A percentile compares a stretch with the other conserved stretches of the same genome.
These are phyloP conservation scores for Aspergillus avenaceus DNA, from an alignment of 495 filamentous ascomycete species.

Conservation along the genomic window DNA sequence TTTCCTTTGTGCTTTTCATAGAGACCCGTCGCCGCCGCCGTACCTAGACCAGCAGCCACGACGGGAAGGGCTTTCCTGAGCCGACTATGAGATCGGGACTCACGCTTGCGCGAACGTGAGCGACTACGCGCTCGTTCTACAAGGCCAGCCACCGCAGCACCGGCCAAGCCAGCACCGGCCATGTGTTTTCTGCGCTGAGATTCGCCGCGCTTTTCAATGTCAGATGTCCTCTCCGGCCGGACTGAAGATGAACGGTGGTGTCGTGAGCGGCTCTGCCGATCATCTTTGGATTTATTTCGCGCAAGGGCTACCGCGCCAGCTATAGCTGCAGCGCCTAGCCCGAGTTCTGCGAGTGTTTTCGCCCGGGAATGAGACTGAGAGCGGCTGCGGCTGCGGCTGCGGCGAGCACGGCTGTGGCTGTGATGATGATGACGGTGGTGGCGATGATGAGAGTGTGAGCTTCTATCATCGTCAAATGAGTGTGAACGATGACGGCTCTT, in stretches of 20 bases:
- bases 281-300: constrained; percentile 61
- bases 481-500: constrained; percentile 48
- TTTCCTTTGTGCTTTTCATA: constrained; percentile 75
- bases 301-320: constrained; percentile 78
- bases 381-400: constrained; percentile 42
- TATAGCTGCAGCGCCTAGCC: constrained; percentile 75
- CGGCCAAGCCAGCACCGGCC: constrained; percentile 74
- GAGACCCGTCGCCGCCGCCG: constrained; percentile 72
- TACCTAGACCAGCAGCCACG: constrained; percentile 70
- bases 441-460: constrained; percentile 35
- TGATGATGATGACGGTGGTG: constrained; percentile 33
- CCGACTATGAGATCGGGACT: constrained; percentile 55
- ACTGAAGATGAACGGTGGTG: constrained; percentile 51
- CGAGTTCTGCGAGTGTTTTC: constrained; percentile 64
- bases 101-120: constrained; percentile 55
- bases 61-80: constrained; percentile 60
- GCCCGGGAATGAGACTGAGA: constrained; percentile 55
- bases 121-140: constrained; percentile 71
- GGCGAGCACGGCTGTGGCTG: constrained; percentile 26
- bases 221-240: constrained; percentile 26
- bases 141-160: constrained; percentile 72
- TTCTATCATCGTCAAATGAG: constrained; percentile 47
- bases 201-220: constrained; percentile 47
- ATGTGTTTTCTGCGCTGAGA: constrained; percentile 63
- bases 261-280: constrained; percentile 67